Conservation (phyloP, 208 protist species). For the Naegleria gruberi region DNA sequence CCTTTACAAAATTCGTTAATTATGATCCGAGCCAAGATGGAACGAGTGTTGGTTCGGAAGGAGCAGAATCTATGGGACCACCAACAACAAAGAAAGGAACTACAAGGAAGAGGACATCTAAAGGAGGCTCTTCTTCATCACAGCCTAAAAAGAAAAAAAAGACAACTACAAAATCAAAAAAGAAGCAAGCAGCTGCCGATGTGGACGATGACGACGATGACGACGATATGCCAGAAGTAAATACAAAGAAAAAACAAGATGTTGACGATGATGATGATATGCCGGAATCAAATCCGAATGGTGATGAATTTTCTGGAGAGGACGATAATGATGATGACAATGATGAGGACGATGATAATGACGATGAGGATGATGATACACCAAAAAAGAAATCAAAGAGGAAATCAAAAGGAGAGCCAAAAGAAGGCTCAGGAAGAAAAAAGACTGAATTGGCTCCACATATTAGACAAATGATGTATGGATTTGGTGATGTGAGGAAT, state of each 20-base stretch:
- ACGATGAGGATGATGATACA: not conserved
- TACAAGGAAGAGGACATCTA: not conserved
- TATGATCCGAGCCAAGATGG: not conserved
- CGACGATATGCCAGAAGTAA: not conserved
- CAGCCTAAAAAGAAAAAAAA: not conserved
- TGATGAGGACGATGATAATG: not conserved
- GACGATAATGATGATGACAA: not conserved
- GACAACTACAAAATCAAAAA: not conserved
- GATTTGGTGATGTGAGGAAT: conserved; percentile 27
- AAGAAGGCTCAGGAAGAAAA: not conserved
- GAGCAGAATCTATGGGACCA: not conserved
- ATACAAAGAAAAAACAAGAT: not conserved
- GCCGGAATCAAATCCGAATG: not conserved
- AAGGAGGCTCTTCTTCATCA: not conserved
- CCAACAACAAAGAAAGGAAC: not conserved
- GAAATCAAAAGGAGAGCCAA: not conserved
- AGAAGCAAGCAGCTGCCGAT: not conserved
- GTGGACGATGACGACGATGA: not conserved
- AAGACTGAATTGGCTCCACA: not conserved
- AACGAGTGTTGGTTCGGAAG: not conserved
- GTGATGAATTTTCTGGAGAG: not conserved
- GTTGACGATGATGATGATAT: not conserved
- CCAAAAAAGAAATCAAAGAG: not conserved
- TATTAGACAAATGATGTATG: conserved; percentile 22
- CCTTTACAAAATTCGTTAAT: not conserved